These are phyloP conservation scores for Xylaria sp. DNA, from an alignment of 495 filamentous ascomycete genomes.

Conservation along the genomic window DNA sequence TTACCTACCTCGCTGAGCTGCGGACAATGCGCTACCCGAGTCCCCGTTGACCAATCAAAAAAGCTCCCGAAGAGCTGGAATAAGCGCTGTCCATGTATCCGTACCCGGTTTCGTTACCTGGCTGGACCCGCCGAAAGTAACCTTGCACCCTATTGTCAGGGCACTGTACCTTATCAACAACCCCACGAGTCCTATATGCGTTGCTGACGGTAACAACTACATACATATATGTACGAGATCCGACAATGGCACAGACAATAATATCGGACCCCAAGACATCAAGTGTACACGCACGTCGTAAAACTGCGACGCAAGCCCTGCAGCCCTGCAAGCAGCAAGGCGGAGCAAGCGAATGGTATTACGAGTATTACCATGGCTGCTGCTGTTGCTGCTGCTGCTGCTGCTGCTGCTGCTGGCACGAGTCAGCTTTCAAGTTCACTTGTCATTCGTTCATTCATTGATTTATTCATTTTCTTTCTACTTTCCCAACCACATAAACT, in stretches of 20 bases:
- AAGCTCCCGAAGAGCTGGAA: constrained; percentile 6
- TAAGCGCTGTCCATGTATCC: too few relatives aligned
- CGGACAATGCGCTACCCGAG: neutral
- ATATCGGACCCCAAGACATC: neutral
- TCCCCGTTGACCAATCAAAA: constrained; percentile 7
- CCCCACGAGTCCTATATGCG: neutral
- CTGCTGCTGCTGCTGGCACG: neutral
- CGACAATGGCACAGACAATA: neutral
- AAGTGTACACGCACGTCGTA: neutral
- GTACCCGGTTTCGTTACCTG: neutral
- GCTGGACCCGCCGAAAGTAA: too few relatives aligned
- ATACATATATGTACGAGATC: neutral
- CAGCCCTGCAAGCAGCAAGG: neutral
- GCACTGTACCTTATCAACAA: neutral
- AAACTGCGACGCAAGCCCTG: constrained; percentile 1
- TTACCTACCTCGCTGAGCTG: neutral
- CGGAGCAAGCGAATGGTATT: neutral
- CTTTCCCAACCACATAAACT: too few relatives aligned
- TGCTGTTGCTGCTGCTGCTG: neutral
- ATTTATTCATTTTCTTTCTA: neutral
- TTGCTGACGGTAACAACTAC: neutral
- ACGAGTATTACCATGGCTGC: neutral
- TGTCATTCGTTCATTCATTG: too few relatives aligned
- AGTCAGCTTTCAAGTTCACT: neutral
- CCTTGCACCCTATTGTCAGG: too few relatives aligned